Evolutionary conservation across 2,329 filamentous ascomycete genomes (phyloP), one percentile per base, ranked within the genome.

Genomic region (Paracoccidioides lutzii): DNA sequence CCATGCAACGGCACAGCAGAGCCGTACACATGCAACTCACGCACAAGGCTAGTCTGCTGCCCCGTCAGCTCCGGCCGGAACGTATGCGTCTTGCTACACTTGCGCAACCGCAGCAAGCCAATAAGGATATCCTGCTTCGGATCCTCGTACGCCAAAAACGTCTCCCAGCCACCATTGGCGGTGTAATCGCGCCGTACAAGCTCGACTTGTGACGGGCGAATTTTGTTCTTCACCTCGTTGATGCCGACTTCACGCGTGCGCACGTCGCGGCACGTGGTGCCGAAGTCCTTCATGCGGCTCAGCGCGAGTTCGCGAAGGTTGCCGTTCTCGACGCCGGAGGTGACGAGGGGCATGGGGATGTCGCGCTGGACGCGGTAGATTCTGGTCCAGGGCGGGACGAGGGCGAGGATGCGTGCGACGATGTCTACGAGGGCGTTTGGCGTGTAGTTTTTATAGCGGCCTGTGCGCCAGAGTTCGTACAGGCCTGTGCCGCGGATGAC

Each of bases 301-400:
- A 98, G 76, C 0, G 93, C 91, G 51, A 98, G 76, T 71, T 98
- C 93, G 59, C 93, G 84, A 42, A 98, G 76, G 68, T 98, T 98
- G 59, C 93, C 93, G 64, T 98, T 98, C 73, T 98, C 93, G 0
- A 98, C 93, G 43, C 93, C 93, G 0, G 91, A 95, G 0, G 93
- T 97, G n/a, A 98, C 94, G 30, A 98, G 79, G 0, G 93, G 93
- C 93, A 98, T 98, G n/a, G 93, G 93, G 57, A 98, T 98, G 73
- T 98, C 93, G 69, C 93, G 84, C 75, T 98, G 93, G 0, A 98
- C 93, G 58, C 93, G 89, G 75, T 98, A 98, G 66, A 98, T 98
- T 59, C 93, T 84, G 0, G 94, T 98, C 93, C 93, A 98, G 1
- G 93, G 93, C 0, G 93, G 93, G 0, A 98, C 86, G 2, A 98